A percentile compares a stretch with the other conserved stretches of the same genome.
phyloP scores from a whole-genome alignment of 2,329 filamentous ascomycete genomes.

The Venturia nashicola region DNA sequence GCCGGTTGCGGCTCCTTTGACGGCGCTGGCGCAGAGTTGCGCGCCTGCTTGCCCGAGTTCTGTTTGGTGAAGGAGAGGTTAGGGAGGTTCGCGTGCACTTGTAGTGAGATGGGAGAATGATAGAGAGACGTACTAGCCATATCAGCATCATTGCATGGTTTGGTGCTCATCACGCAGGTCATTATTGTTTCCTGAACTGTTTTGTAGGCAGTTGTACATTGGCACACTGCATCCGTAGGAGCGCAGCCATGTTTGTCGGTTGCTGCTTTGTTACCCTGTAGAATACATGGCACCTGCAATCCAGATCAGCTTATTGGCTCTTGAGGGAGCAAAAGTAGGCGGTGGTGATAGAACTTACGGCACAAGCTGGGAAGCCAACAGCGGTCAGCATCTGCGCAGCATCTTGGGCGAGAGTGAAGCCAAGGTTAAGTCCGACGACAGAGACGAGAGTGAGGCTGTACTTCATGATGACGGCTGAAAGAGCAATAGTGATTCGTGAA shows the following conservation, averaged over 20 bases:
- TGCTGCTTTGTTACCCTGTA: not conserved
- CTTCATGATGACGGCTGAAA: not conserved
- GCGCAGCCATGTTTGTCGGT: not conserved
- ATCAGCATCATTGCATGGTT: not conserved
- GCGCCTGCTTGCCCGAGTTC: not conserved
- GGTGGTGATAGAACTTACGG: not conserved
- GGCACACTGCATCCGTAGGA: not conserved
- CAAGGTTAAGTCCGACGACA: not conserved
- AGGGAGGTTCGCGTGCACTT: not conserved
- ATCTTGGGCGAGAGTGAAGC: not conserved
- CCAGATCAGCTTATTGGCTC: not conserved
- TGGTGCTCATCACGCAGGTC: not conserved
- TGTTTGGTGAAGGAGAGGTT: not conserved
- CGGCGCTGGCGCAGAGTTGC: not conserved
- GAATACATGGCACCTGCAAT: not conserved
- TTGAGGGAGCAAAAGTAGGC: too few species aligned
- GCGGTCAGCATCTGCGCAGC: not conserved
- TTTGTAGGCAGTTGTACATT: slow-evolving; percentile 4
- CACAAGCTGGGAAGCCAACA: not conserved
- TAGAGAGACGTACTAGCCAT: not conserved
- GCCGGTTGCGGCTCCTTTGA: too few species aligned
- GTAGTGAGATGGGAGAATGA: not conserved
- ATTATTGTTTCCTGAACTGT: not conserved
- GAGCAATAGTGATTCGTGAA: not conserved
- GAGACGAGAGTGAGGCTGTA: not conserved